Base-by-base conservation (phyloP, 345 rosid species). In the Linum tenue region DNA sequence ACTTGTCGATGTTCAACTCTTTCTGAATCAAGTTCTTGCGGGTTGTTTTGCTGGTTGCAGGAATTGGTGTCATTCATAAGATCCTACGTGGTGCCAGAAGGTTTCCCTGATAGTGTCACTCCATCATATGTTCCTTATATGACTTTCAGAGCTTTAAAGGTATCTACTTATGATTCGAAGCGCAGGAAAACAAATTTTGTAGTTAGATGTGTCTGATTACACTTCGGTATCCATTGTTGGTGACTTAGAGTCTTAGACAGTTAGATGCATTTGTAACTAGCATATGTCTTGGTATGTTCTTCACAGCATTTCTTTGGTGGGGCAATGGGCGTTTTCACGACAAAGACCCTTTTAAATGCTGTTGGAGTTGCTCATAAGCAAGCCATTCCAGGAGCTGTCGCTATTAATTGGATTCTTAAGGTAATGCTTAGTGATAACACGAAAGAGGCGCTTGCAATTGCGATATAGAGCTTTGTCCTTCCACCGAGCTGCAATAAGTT, bases 401-500 rank as follows among this genome's bases (percentile, higher is more conserved):
- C 99, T 60, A 86, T 94, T 63, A 94, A 94, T 72, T 94, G 99
- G 99, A 90, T 94, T 80, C 90, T 94, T 66, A 94, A 94, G 95
- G 99, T 90, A 70, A 70, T 48, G 53, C 9, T 2, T 22, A 22
- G 31, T 22, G 31, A 22, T 22, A 22, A 43, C 10, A 2, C 10
- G 6, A 7, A 7, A 43, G 50, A 11, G 50, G 50, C 5, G 10
- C 50, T 43, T 43, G 31, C 31, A 22, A 22, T 22, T 22, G 31
- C 31, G 31, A 22, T 22, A 22, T 22, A 22, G 31, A 22, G 31
- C 31, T 22, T 22, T 22, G 31, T 22, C 31, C 50, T 41, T 56
- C 38, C 56, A 56, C 55, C 22, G 5, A 63, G 57, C 63, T 62
- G 40, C 5, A 2, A 40, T 22, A 15, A 22, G 39, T 69, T 10